A percentile compares a stretch with the other conserved stretches of the same genome.
These are phyloP conservation scores for Fagopyrum homotropicum DNA, from an alignment of 148 eudicot species.

Conservation along the genomic window DNA sequence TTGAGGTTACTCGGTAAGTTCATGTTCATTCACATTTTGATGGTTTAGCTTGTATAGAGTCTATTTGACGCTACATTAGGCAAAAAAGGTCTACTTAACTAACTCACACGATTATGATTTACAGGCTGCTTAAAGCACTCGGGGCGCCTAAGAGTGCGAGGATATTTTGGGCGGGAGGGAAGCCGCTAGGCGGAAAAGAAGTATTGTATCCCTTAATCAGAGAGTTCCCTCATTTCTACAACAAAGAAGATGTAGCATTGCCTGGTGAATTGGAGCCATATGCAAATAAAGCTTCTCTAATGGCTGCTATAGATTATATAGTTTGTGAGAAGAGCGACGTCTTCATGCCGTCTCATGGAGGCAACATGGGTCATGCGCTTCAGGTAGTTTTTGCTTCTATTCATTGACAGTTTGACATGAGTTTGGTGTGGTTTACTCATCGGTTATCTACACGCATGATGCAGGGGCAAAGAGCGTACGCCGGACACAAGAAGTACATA, in stretches of 20 bases:
- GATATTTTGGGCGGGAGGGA: constrained; percentile 94
- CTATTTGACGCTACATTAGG: no score
- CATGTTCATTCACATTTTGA: neutral
- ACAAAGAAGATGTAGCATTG: constrained; percentile 81
- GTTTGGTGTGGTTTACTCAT: neutral
- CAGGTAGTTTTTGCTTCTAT: constrained; percentile 39
- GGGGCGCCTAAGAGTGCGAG: constrained; percentile 70
- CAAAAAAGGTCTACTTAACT: no score
- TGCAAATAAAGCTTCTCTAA: constrained; percentile 51
- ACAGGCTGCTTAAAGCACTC: constrained; percentile 78
- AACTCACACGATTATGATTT: constrained; percentile 5
- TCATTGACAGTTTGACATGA: neutral
- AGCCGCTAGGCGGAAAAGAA: constrained; percentile 79
- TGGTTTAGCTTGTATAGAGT: no score
- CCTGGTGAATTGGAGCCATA: constrained; percentile 76
- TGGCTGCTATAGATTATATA: constrained; percentile 93
- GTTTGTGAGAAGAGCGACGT: constrained; percentile 89
- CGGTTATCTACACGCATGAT: neutral
- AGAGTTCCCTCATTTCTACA: constrained; percentile 72
- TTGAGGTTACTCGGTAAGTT: constrained; percentile 75
- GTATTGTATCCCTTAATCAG: constrained; percentile 57
- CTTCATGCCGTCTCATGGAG: constrained; percentile 96
- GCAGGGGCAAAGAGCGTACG: constrained; percentile 91
- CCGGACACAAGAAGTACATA: constrained; percentile 84
- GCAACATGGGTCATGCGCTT: constrained; percentile 93